Percentiles rank a stretch among this genome's conserved stretches.
Conservation (phyloP, 805 yeast species). For the Clavispora asparagi region DNA sequence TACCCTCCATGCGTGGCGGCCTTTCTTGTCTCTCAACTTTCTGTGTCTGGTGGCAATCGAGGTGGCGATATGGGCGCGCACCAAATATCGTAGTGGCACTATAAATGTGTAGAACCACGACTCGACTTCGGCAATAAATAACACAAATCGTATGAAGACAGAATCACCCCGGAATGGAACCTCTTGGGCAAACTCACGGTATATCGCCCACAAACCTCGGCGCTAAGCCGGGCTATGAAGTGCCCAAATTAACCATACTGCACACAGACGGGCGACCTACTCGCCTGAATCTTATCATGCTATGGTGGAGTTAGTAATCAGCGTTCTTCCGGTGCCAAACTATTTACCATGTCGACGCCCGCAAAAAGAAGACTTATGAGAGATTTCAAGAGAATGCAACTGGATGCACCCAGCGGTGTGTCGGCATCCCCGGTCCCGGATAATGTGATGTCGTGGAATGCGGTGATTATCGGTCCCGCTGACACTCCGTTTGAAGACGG, state of each 20-base stretch:
- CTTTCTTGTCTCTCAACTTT: no score
- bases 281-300: background rate
- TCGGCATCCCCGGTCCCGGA: conserved; percentile 96
- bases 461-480: conserved; percentile 94
- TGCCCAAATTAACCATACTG: background rate
- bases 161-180: no score
- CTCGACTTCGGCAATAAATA: no score
- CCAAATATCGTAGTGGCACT: no score
- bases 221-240: no score
- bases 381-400: conserved; percentile 94
- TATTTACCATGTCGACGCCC: conserved; percentile 76
- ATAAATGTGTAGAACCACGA: no score
- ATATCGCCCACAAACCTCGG: no score
- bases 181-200: no score
- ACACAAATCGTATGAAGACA: no score
- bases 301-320: background rate
- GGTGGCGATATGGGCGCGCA: no score
- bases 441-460: conserved; percentile 97
- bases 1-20: no score
- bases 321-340: background rate
- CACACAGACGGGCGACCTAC: background rate
- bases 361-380: conserved; percentile 99
- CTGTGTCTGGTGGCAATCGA: no score
- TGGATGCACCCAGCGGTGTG: conserved; percentile 97
- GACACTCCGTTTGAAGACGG: conserved; percentile 99